Conservation (phyloP, 345 rosid species). For the Cardamine occulta region DNA sequence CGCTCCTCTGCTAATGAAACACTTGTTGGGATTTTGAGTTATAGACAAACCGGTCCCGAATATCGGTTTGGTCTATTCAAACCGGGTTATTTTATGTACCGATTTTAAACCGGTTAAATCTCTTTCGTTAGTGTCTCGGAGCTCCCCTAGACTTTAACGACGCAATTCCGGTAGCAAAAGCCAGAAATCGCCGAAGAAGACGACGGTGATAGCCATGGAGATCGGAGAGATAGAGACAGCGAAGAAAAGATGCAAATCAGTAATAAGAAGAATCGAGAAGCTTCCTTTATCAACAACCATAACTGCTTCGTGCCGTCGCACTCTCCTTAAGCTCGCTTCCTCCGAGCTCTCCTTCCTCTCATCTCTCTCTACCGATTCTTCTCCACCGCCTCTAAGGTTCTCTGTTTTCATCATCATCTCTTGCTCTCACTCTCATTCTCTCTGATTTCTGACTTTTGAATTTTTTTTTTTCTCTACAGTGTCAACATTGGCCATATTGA, state of each 20-base stretch:
- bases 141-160: background rate
- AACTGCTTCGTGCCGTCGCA: conserved; percentile 55
- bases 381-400: conserved; percentile 58
- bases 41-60: background rate
- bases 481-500: conserved; percentile 82
- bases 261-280: conserved; percentile 49
- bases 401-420: background rate
- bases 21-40: background rate
- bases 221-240: conserved; percentile 51
- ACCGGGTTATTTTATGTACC: background rate
- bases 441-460: background rate
- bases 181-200: conserved; percentile 3
- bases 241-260: conserved; percentile 55
- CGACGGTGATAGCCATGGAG: conserved; percentile 25
- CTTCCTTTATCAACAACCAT: conserved; percentile 46
- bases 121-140: background rate
- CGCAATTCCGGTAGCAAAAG: conserved; percentile 2
- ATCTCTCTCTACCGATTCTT: conserved; percentile 42
- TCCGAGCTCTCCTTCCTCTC: conserved; percentile 82
- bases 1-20: background rate
- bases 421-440: conserved; percentile 1
- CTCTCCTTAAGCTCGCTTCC: conserved; percentile 68
- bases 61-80: background rate
- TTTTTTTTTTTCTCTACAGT: conserved; percentile 46
- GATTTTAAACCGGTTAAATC: background rate